Evolutionary conservation across 441 rosid species (phyloP).

Genomic region (Melianthus villosus): DNA sequence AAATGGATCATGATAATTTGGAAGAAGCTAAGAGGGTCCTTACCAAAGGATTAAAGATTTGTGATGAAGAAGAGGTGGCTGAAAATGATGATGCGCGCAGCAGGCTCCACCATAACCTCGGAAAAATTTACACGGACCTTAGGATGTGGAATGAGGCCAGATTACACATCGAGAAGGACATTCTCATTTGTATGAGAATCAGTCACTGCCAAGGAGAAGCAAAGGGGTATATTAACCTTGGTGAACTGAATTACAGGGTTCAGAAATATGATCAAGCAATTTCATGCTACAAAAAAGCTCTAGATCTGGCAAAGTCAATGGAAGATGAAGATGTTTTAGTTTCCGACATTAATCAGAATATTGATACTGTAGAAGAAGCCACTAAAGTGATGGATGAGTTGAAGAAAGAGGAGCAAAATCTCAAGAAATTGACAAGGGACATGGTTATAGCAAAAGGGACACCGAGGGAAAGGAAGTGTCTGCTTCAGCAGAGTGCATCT

Average conservation of each 20-base stretch:
- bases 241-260: slow-evolving; percentile 57
- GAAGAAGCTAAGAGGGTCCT: slow-evolving; percentile 45
- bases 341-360: slow-evolving; percentile 48
- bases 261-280: slow-evolving; percentile 69
- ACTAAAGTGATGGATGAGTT: slow-evolving; percentile 49
- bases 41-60: slow-evolving; percentile 49
- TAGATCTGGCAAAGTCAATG: slow-evolving; percentile 66
- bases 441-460: slow-evolving; percentile 39
- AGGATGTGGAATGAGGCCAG: slow-evolving; percentile 67
- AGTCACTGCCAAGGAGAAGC: slow-evolving; percentile 81
- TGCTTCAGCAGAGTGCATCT: slow-evolving; percentile 39
- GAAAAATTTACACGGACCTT: slow-evolving; percentile 49
- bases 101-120: slow-evolving; percentile 92
- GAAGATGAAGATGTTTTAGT: slow-evolving; percentile 78
- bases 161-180: slow-evolving; percentile 65
- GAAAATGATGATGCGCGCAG: slow-evolving; percentile 63
- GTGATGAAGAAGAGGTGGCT: slow-evolving; percentile 76
- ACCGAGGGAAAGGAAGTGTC: slow-evolving; percentile 43
- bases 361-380: slow-evolving; percentile 49
- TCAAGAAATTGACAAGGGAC: slow-evolving; percentile 59
- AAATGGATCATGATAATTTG: slow-evolving; percentile 72
- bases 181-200: slow-evolving; percentile 55
- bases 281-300: slow-evolving; percentile 63
- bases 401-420: slow-evolving; percentile 62
- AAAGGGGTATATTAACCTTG: slow-evolving; percentile 89